Evolutionary conservation across 2,329 filamentous ascomycete genomes (phyloP).

Genomic region (Teratosphaeria epicoccoides): DNA sequence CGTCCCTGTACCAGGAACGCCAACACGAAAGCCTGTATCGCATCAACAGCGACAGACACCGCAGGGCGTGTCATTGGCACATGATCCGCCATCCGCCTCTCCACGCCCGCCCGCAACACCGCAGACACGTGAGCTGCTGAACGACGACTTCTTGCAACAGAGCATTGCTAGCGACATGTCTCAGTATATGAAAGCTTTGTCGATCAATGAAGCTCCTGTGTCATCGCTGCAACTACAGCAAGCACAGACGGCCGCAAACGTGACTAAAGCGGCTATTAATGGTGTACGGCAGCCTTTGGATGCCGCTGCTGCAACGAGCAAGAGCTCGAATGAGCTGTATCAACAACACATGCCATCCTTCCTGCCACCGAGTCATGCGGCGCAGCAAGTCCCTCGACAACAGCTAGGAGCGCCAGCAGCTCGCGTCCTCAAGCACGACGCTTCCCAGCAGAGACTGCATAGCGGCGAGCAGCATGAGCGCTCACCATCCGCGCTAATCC

Average conservation of each 20-base stretch:
- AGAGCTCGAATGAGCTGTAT: conserved; percentile 17
- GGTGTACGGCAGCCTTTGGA: conserved; percentile 1
- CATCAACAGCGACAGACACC: not conserved
- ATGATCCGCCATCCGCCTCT: conserved; percentile 21
- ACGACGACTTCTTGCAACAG: conserved; percentile 40
- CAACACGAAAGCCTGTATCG: conserved; percentile 30
- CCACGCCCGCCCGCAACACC: conserved; percentile 24
- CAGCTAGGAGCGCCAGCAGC: not conserved
- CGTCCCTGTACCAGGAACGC: conserved; percentile 37
- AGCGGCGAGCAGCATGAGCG: not conserved
- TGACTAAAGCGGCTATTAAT: not conserved
- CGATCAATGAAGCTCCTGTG: conserved; percentile 23
- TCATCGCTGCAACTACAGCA: conserved; percentile 13
- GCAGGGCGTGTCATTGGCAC: conserved; percentile 10
- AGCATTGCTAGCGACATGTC: conserved; percentile 37
- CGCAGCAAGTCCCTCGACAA: conserved; percentile 1
- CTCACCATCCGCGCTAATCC: not conserved
- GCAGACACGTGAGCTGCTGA: conserved; percentile 22
- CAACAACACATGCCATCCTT: conserved; percentile 27
- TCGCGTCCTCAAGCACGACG: not conserved
- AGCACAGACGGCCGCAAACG: not conserved
- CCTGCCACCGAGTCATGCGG: conserved; percentile 9
- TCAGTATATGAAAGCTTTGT: conserved; percentile 26
- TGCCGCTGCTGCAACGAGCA: conserved; percentile 5
- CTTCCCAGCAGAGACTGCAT: not conserved